These are phyloP conservation scores for Magnolia officinalis DNA, from an alignment of 164 flowering plant species.

Conservation along the genomic window DNA sequence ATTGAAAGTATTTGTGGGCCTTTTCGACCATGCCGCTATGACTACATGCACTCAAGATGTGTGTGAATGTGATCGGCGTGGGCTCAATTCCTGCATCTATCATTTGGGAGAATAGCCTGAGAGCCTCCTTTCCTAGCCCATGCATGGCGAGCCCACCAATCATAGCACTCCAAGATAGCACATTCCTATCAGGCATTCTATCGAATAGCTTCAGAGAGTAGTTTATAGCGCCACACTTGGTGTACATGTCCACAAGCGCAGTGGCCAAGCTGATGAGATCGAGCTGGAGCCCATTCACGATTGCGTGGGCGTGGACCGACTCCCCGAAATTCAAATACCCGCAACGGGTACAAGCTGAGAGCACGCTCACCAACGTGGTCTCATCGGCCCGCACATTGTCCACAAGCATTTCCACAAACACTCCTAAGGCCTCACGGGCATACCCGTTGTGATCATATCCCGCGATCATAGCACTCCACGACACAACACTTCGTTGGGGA, in stretches of 20 bases:
- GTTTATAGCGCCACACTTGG: conserved; percentile 7
- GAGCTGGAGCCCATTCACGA: background rate
- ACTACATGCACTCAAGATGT: conserved; percentile 2
- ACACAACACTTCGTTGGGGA: background rate
- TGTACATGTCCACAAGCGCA: background rate
- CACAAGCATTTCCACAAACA: background rate
- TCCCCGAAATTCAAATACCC: background rate
- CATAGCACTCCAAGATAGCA: conserved; percentile 3
- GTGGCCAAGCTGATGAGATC: background rate
- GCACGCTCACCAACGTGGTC: conserved; percentile 1
- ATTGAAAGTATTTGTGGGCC: background rate
- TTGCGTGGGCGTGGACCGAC: background rate
- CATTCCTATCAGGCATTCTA: conserved; percentile 7
- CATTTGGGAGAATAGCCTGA: background rate
- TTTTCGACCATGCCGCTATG: background rate
- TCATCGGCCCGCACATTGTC: background rate
- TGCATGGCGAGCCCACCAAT: conserved; percentile 4
- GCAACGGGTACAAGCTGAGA: background rate
- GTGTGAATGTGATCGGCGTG: background rate
- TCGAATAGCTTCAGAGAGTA: conserved; percentile 18
- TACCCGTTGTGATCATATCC: background rate
- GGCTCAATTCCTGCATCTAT: background rate
- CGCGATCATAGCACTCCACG: conserved; percentile 3
- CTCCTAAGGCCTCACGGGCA: background rate
- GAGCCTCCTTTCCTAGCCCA: conserved; percentile 3